Evolutionary conservation across 305 asterid species (phyloP), one percentile per base, ranked within the genome.

Genomic region (Fraxinus nigra): DNA sequence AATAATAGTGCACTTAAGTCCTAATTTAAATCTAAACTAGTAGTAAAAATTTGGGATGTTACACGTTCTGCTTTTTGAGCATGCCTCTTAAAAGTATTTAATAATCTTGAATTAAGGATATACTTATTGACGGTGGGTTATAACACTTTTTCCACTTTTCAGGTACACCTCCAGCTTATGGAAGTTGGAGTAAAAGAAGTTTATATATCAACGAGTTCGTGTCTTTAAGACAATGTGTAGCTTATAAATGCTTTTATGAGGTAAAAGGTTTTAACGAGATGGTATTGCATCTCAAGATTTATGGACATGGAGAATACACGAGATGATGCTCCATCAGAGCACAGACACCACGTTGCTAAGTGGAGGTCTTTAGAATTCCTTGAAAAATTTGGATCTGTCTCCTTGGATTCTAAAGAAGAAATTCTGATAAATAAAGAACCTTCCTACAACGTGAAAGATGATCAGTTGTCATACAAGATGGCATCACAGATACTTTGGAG

Each of bases 401-500:
- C 97, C 72, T 81, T 95, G 88, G 92, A 86, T 48, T 83, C 95
- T 20, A 87, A 85, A 81, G 90, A 89, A 82, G 92, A 89, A 61
- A 82, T 65, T 79, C 28, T 63, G 33, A 92, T 88, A 87, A 82
- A 82, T 73, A 90, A 89, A 82, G 92, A 87, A 85, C 81, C 86
- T 35, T 82, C 40, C 63, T 85, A 83, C 80, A 88, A 85, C 70
- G 93, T 88, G 84, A 90, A 84, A 77, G 85, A 84, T 78, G 92
- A 80, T 48, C 89, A 87, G 46, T 87, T 86, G 61, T 84, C 89
- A 32, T 84, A 76, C 81, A 87, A 87, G 85, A 87, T 85, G 48
- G 98, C 99, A 79, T 96, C 99, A 54, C 95, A 92, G 89, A 89
- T 90, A 78, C 92, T 96, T 74, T 96, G 99, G 99, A 90, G 91